These are phyloP conservation scores for Boletus barrowsii DNA, from an alignment of 768 basidiomycete species.

Conservation along the genomic window DNA sequence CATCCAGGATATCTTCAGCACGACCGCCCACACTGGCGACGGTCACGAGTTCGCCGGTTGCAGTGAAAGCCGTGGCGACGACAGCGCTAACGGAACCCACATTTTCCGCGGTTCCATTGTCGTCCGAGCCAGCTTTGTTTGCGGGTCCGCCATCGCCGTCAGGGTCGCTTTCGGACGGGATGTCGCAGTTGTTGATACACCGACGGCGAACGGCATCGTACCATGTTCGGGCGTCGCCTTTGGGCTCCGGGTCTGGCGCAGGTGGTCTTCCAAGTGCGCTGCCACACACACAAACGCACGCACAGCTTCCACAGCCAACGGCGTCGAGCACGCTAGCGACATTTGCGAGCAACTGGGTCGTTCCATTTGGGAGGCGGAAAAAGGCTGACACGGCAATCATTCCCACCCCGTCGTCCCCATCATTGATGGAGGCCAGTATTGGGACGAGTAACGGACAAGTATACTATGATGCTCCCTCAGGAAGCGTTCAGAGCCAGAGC, in stretches of 20 bases:
- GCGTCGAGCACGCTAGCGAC: conserved; percentile 54
- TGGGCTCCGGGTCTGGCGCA: conserved; percentile 26
- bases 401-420: conserved; percentile 1
- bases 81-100: conserved; percentile 62
- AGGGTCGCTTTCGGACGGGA: conserved; percentile 60
- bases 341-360: conserved; percentile 64
- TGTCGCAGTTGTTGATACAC: conserved; percentile 42
- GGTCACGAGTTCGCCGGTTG: conserved; percentile 37
- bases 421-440: conserved; percentile 9
- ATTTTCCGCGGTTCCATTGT: conserved; percentile 43
- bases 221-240: conserved; percentile 50
- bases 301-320: conserved; percentile 31
- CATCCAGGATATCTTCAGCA: conserved; percentile 64
- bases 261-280: conserved; percentile 2
- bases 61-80: conserved; percentile 61
- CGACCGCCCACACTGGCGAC: conserved; percentile 60
- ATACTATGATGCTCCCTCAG: conserved; percentile 16
- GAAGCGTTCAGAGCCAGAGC: neutral
- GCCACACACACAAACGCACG: neutral
- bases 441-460: conserved; percentile 24
- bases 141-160: conserved; percentile 56
- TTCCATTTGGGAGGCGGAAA: conserved; percentile 60
- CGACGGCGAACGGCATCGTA: conserved; percentile 62
- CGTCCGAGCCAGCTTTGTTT: conserved; percentile 21
- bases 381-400: conserved; percentile 13